Evolutionary conservation across 768 basidiomycete genomes (phyloP), one percentile per base, ranked within the genome.

Genomic region (Phaeotremella fagi): DNA sequence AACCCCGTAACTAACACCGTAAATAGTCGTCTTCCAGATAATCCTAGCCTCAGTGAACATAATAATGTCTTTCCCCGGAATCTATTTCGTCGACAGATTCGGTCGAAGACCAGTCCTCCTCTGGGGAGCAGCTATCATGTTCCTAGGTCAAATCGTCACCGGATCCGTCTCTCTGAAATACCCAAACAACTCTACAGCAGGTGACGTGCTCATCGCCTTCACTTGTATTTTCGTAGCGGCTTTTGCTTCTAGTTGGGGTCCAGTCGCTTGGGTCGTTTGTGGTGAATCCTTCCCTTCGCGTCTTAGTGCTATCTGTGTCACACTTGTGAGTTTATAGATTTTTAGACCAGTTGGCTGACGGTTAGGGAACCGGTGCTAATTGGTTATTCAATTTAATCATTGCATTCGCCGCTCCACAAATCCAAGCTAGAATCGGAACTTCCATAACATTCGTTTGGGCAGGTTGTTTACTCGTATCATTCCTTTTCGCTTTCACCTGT

Each of bases 21-120:
- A 20, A 49, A 84, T 83, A 61, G 82, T 81, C 70, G 78, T 87
- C 62, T 85, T 89, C 76, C 88, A 88, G 72, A 84, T 85, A 31
- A 62, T 72, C 55, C 55, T 70, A 42, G 59, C 64, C 27, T 62
- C 68, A 26, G 63, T 77, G 70, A 76, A 77, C 66, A 75, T 76
- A 54, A 77, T 79, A 69, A 86, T 85, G 78, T 91, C 90, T 35
- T 75, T 88, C 47, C 80, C 86, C 50, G 87, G 86, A 45, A 82
- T 90, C 71, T 85, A 80, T 74, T 81, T 83, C 65, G 82, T 90
- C 52, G 90, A 91, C 70, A 79, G 80, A 42, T 79, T 85, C 60
- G 90, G 89, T 59, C 87, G 89, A 60, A 83, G 89, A 51, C 80
- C 81, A 28, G 82, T 91, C 52, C 81, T 90, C 45, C 77, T 89